phyloP scores from a whole-genome alignment of 192 early-diverging fungal genomes.

The Linnemannia exigua region DNA sequence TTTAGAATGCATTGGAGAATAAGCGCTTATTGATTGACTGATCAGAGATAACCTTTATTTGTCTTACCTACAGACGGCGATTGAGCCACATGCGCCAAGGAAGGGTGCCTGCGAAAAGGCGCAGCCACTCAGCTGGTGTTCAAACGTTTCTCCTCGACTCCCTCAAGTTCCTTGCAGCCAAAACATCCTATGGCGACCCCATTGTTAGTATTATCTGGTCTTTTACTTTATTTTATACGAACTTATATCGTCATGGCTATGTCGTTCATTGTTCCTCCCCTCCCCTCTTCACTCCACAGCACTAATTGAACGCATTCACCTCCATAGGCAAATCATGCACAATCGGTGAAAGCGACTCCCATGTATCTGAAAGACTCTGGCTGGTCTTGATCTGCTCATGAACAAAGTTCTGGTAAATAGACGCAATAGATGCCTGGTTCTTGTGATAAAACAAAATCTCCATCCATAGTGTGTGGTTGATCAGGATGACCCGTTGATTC shows the following conservation, averaged over 20 bases:
- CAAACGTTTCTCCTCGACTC: too few species aligned
- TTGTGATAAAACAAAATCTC: conserved; percentile 73
- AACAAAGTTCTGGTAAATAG: conserved; percentile 72
- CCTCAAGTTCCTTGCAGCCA: too few species aligned
- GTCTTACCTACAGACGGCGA: too few species aligned
- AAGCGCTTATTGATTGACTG: too few species aligned
- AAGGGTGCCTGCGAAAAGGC: too few species aligned
- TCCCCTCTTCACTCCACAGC: not conserved
- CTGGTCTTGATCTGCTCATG: conserved; percentile 66
- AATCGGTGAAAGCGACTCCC: conserved; percentile 59
- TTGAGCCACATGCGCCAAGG: too few species aligned
- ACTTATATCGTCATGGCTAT: not conserved
- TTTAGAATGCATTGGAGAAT: too few species aligned
- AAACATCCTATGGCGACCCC: too few species aligned
- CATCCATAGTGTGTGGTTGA: conserved; percentile 66
- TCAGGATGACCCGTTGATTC: conserved; percentile 56
- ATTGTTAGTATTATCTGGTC: too few species aligned
- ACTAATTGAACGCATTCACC: conserved; percentile 47
- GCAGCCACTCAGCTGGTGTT: too few species aligned
- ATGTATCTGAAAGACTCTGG: conserved; percentile 60
- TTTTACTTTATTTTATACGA: too few species aligned
- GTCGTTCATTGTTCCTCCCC: not conserved
- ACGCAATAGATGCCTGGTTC: conserved; percentile 65
- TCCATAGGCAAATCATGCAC: conserved; percentile 67
- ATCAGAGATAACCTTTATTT: too few species aligned